Evolutionary conservation across 495 filamentous ascomycete species (phyloP), one percentile per base, ranked within the genome.

Genomic region (Lindgomyces ingoldianus): DNA sequence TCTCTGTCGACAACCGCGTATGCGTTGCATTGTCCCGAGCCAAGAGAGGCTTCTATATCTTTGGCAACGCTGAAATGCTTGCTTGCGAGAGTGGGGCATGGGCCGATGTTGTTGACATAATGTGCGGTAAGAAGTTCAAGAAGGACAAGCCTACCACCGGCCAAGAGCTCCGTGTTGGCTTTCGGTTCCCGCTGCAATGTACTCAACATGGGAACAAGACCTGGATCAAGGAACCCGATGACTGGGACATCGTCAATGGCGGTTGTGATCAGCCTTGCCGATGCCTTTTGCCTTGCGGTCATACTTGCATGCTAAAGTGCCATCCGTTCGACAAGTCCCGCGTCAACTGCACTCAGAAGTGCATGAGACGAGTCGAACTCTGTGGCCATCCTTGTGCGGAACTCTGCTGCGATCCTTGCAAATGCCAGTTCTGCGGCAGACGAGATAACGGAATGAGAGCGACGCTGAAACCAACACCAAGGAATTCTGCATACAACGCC

Each of bases 1-100:
- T 94, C 21, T 78, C 80, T 10, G 84, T 89, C 47, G 80, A 85
- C 66, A 95, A 96, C 65, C 84, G 93, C 64, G 83, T 91, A 12
- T 93, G 93, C 16, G 94, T 97, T 36, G 89, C 94, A 18, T 77
- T 96, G 16, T 96, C 92, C 55, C 87, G 93, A 50, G 94, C 93
- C n/a, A 84, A 83, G 41, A 77, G 85, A 9, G 93, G 94, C 0
- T 84, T 97, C 53, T 98, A 92, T 72, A 81, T 97, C 25, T 96
- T 97, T 67, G 93, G 94, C 2, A 90, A 96, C 65, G 83, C 83
- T 14, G 67, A 77, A 4, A 80, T 84, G 45, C 73, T 93, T 62
- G 81, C 57, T 69, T 63, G 30, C 12, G 72, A 39, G 57, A 74
- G 65, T 62, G 70, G 65, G 72, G 77, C 62, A 33, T 77, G 72